phyloP scores from a whole-genome alignment of 371 early-diverging fungal genomes.

The Homolaphlyctis polyrhiza region DNA sequence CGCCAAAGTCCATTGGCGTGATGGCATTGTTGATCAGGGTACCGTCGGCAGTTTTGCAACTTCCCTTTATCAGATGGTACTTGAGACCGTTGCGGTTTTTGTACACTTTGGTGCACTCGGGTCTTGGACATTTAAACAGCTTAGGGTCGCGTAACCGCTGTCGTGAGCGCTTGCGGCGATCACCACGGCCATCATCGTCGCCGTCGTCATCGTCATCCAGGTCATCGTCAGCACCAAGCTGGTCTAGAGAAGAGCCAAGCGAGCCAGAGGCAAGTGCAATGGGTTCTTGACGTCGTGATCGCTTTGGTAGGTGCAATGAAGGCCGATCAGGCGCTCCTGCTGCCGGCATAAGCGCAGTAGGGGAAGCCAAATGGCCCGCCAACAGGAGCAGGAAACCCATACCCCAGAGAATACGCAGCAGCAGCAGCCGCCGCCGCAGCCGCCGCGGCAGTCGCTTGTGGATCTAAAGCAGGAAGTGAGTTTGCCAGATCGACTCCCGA shows the following conservation, averaged over 20 bases:
- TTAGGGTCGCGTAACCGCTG: no score
- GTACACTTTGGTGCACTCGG: slow-evolving; percentile 17
- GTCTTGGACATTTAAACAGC: background rate
- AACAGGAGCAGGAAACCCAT: no score
- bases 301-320: background rate
- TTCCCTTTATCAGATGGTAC: slow-evolving; percentile 1
- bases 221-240: no score
- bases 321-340: no score
- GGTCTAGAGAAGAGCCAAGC: no score
- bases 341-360: no score
- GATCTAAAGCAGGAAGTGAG: no score
- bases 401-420: background rate
- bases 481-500: no score
- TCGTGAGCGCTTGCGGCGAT: no score
- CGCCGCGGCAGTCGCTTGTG: background rate
- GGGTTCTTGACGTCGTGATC: no score
- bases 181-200: background rate
- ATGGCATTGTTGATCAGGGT: background rate
- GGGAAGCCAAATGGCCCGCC: no score
- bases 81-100: slow-evolving; percentile 24
- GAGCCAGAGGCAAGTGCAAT: no score
- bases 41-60: background rate
- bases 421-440: background rate
- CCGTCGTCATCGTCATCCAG: background rate
- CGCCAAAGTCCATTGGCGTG: background rate